These are phyloP conservation scores for Kregervanrija fluxuum DNA, from an alignment of 805 yeast species.

Conservation along the genomic window DNA sequence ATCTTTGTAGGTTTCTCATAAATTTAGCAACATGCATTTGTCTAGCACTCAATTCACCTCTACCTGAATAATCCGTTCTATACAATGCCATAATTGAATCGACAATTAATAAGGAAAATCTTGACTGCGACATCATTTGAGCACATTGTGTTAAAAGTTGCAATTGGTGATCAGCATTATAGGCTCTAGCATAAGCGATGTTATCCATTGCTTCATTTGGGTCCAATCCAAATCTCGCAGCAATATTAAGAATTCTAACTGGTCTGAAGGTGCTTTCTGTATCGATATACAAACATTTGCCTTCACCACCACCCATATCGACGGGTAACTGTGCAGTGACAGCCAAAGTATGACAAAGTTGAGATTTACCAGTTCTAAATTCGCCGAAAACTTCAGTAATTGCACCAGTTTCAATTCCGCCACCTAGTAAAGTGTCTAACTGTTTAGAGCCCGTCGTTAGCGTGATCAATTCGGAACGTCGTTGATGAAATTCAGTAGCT, in stretches of 20 bases:
- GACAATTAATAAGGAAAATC: constrained; percentile 86
- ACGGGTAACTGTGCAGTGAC: constrained; percentile 95
- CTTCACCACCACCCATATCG: constrained; percentile 98
- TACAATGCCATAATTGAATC: constrained; percentile 96
- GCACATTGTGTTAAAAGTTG: constrained; percentile 85
- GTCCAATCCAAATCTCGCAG: constrained; percentile 83
- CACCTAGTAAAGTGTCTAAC: constrained; percentile 86
- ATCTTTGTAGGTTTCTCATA: constrained; percentile 82
- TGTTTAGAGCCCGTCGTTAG: constrained; percentile 94
- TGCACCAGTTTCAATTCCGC: constrained; percentile 96
- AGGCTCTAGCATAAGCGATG: constrained; percentile 96
- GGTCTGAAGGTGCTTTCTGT: constrained; percentile 98
- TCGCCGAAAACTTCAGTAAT: constrained; percentile 96
- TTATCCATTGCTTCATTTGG: constrained; percentile 94
- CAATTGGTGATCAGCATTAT: constrained; percentile 93
- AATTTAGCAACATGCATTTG: constrained; percentile 91
- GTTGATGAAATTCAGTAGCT: constrained; percentile 86
- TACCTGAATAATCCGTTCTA: constrained; percentile 89
- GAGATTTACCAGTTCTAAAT: constrained; percentile 96
- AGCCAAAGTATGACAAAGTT: constrained; percentile 91
- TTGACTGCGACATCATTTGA: constrained; percentile 89
- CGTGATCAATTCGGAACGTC: constrained; percentile 86
- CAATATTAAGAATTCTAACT: constrained; percentile 79
- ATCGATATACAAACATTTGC: constrained; percentile 91
- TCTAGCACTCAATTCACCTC: constrained; percentile 93